These are phyloP conservation scores for Penicillium longicatenatum DNA, from an alignment of 495 filamentous ascomycete species.

Conservation along the genomic window DNA sequence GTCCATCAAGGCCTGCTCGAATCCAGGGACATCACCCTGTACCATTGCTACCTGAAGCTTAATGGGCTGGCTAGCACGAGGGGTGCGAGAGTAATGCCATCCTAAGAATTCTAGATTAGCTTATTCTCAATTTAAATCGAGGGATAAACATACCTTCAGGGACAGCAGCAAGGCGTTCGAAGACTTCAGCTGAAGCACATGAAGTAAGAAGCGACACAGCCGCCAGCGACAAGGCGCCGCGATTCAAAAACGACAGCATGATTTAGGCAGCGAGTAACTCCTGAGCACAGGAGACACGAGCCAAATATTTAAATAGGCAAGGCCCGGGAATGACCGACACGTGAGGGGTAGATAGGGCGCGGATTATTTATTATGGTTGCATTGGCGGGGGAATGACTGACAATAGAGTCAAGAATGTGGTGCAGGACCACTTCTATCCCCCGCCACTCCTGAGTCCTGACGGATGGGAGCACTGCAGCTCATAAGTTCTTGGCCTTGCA, in stretches of 20 bases:
- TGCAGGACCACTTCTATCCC: constrained; percentile 1
- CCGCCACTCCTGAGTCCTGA: constrained; percentile 1
- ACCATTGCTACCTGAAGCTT: constrained; percentile 52
- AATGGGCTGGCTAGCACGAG: constrained; percentile 33
- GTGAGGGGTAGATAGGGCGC: constrained; percentile 2
- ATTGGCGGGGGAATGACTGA: constrained; percentile 23
- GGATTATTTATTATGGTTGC: constrained; percentile 31
- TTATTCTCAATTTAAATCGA: not conserved
- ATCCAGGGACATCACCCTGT: constrained; percentile 57
- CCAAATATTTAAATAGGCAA: constrained; percentile 21
- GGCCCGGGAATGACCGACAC: constrained; percentile 11
- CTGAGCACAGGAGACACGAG: not conserved
- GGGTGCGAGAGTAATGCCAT: constrained; percentile 39
- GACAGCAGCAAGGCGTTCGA: constrained; percentile 38
- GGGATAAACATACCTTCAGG: constrained; percentile 33
- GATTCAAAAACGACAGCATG: constrained; percentile 35
- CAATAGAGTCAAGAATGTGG: constrained; percentile 17
- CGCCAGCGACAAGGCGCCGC: constrained; percentile 42
- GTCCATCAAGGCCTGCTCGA: constrained; percentile 62
- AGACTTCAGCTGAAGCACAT: constrained; percentile 35
- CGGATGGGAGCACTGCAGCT: not conserved
- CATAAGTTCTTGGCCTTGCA: constrained; percentile 16
- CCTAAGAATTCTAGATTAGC: constrained; percentile 21
- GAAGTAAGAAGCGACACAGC: constrained; percentile 43
- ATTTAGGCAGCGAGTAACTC: constrained; percentile 7